Evolutionary conservation across 257 asterid genomes (phyloP).

Genomic region (Ophiorrhiza pumila): DNA sequence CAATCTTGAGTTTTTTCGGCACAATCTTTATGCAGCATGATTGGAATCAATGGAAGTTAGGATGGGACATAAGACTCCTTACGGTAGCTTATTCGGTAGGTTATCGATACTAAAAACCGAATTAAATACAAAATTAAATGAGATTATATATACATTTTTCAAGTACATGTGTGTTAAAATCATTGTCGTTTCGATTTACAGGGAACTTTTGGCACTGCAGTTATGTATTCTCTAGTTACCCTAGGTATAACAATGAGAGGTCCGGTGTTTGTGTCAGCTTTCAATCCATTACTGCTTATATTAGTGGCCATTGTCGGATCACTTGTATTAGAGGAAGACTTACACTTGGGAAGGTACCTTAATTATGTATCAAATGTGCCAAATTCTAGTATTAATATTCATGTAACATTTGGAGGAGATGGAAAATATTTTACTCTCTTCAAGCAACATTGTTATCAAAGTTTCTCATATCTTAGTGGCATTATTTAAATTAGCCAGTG

Average conservation of each 20-base stretch:
- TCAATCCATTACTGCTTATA: constrained; percentile 36
- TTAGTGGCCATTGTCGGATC: constrained; percentile 28
- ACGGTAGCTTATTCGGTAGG: constrained; percentile 3
- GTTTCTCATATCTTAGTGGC: too few species aligned
- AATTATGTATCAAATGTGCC: background rate
- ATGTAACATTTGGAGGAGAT: too few species aligned
- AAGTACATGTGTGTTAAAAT: too few species aligned
- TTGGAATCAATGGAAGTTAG: background rate
- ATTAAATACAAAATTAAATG: too few species aligned
- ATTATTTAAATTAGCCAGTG: background rate
- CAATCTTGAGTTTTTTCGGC: background rate
- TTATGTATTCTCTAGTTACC: constrained; percentile 1
- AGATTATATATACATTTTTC: too few species aligned
- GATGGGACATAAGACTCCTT: constrained; percentile 9
- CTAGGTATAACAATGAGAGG: constrained; percentile 31
- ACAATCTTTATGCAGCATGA: background rate
- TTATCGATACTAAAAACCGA: background rate
- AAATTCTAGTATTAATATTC: background rate
- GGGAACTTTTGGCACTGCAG: constrained; percentile 5
- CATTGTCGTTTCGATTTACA: background rate
- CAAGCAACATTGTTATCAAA: too few species aligned
- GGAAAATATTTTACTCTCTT: too few species aligned
- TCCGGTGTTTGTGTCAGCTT: constrained; percentile 37
- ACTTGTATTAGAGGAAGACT: constrained; percentile 24
- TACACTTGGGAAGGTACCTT: constrained; percentile 39